Conservation (phyloP, 148 eudicot genomes). For the Simmondsia chinensis region DNA sequence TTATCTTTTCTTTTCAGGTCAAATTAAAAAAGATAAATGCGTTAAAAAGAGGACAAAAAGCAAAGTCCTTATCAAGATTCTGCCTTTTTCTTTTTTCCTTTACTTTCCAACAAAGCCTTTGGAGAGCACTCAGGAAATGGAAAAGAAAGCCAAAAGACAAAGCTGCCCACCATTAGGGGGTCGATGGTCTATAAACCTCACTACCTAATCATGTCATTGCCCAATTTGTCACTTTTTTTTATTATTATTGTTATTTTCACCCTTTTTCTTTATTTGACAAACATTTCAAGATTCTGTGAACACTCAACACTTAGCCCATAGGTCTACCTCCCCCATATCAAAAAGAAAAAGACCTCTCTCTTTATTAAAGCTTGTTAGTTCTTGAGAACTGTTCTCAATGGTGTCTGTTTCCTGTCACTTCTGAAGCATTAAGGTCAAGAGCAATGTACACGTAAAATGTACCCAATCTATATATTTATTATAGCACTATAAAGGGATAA, state of each 20-base stretch:
- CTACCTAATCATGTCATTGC: conserved; percentile 35
- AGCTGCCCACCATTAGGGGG: conserved; percentile 62
- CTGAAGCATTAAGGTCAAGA: conserved; percentile 8
- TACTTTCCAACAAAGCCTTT: conserved; percentile 38
- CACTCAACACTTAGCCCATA: conserved; percentile 11
- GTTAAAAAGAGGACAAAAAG: conserved; percentile 17
- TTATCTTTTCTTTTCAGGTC: no score
- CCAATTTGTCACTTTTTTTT: conserved; percentile 16
- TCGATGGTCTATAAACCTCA: conserved; percentile 38
- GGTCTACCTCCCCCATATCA: conserved; percentile 2
- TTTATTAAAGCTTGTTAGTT: conserved; percentile 10
- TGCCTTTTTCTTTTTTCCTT: conserved; percentile 40
- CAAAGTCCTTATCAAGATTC: conserved; percentile 42
- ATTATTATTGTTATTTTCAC: conserved; percentile 1
- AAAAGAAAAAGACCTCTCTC: conserved; percentile 9
- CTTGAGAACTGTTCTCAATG: conserved; percentile 11
- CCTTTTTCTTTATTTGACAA: conserved; percentile 9
- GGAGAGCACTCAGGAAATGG: conserved; percentile 42
- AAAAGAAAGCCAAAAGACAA: conserved; percentile 20
- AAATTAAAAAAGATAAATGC: conserved; percentile 16
- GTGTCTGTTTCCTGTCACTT: conserved; percentile 18
- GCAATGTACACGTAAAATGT: no score
- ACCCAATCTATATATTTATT: no score
- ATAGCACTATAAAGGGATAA: no score
- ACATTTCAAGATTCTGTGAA: conserved; percentile 9